Evolutionary conservation across 2,329 filamentous ascomycete genomes (phyloP), one percentile per base, ranked within the genome.

Genomic region (Furcasterigmium furcatum): DNA sequence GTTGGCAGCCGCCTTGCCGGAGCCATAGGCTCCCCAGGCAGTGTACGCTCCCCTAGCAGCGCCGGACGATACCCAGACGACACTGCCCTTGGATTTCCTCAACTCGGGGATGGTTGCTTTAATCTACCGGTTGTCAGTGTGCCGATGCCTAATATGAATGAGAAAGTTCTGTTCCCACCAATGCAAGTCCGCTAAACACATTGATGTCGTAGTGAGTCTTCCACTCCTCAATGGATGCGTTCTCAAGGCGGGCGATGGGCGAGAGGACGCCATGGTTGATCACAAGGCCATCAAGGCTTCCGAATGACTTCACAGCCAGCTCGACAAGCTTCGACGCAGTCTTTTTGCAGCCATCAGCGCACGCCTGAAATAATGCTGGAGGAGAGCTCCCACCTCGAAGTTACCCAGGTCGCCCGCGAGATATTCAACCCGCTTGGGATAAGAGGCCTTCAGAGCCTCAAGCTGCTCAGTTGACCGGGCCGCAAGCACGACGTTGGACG

Each of bases 191-290:
- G 54, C 89, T 92, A 62, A 96, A 91, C 55, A 97, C 82, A 62
- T 97, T 97, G 50, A 90, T 73, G 55, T 95, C 85, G 65, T 90
- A 96, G 9, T 79, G 73, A 2, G 70, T 66, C 58, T 82, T 85
- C 88, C 91, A 96, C 49, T 87, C 84, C 30, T 87, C 82, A 0
- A 82, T 60, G n/a, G 80, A 78, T 14, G 77, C 75, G 45, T 92
- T 79, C 4, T 71, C 81, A 38, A 97, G 70, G 47, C 79, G 81
- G 42, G 80, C 81, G 35, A 95, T 84, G 1, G 90, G 87, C n/a
- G 82, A 78, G 38, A 99, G 68, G 1, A 83, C 74, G 18, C 91
- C 91, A 61, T 99, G 94, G 64, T 97, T 97, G 50, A 97, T 71
- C 12, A 99, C 81, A 38, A 99, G 63, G 2, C 84, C 87, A 60